Evolutionary conservation across 768 basidiomycete genomes (phyloP), one percentile per base, ranked within the genome.

Genomic region (Austroboletus festivus): DNA sequence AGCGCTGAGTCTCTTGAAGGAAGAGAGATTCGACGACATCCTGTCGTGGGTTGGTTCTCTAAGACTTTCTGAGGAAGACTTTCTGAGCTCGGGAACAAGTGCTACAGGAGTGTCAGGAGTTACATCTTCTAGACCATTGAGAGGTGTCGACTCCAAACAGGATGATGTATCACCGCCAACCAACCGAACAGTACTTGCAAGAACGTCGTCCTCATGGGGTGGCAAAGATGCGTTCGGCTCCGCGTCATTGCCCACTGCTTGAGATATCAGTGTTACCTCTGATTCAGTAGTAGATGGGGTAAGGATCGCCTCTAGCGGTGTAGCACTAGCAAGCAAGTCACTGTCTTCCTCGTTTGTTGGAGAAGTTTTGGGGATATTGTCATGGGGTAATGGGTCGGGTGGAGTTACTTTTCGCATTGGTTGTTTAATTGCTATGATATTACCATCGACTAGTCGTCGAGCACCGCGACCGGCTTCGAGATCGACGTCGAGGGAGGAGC

Each of bases 1-100:
- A 37, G 72, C 66, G 40, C 78, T 75, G 21, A 84, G 59, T 58
- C 77, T 78, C 68, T 82, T 85, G 53, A 84, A 64, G 38, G 79
- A 71, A 38, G 82, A 69, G 42, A 79, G 71, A 61, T 82, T 82
- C 24, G 67, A 57, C 62, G 62, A 51, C 48, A 74, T 80, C 70
- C 80, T 83, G 65, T 71, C 77, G 33, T 78, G 78, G 35, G 76
- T 60, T n/a, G n/a, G n/a, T n/a, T n/a, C n/a, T n/a, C 46, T 49
- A 54, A 24, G 48, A n/a, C 65, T 57, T 75, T 73, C 48, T 61
- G 47, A 7, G n/a, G 42, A 35, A 12, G 51, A 39, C 21, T 46
- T 53, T 1, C 52, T 61, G 6, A 76, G 68, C 19, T 63, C 66
- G 30, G 63, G 64, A 8, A 72, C 71, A 23, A 58, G 59, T 5